These are phyloP conservation scores for Harringtonia aguacate DNA, from an alignment of 2,329 filamentous ascomycete genomes.

Conservation along the genomic window DNA sequence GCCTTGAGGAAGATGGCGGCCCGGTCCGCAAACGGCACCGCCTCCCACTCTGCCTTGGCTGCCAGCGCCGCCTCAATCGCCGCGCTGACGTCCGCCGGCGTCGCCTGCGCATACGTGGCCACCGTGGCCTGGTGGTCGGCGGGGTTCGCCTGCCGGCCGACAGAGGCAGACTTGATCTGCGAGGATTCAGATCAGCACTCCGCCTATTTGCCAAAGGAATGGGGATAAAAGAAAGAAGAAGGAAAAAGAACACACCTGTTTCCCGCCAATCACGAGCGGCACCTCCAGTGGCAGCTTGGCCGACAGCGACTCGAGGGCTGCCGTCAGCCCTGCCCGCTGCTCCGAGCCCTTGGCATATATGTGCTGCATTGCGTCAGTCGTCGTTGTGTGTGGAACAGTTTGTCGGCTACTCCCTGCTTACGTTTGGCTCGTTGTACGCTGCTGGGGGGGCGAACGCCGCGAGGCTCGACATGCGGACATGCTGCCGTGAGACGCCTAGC, in stretches of 20 bases:
- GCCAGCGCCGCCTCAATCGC: constrained; percentile 78
- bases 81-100: constrained; percentile 59
- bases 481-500: constrained; percentile 3
- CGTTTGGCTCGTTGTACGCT: constrained; percentile 91
- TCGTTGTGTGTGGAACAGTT: background rate
- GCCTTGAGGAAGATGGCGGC: constrained; percentile 94
- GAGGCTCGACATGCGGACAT: constrained; percentile 42
- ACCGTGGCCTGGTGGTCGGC: constrained; percentile 66
- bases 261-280: constrained; percentile 73
- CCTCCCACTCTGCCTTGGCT: constrained; percentile 81
- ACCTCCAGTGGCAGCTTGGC: constrained; percentile 63
- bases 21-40: constrained; percentile 77
- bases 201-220: too few relatives aligned
- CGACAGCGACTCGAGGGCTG: constrained; percentile 61
- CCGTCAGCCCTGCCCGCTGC: constrained; percentile 65
- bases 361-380: constrained; percentile 46
- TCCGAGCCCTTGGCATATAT: constrained; percentile 78
- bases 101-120: constrained; percentile 78
- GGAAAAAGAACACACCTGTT: constrained; percentile 45
- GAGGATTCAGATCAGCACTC: too few relatives aligned
- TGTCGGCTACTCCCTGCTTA: constrained; percentile 34
- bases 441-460: constrained; percentile 82
- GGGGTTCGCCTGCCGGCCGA: constrained; percentile 69
- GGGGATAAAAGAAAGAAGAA: too few relatives aligned
- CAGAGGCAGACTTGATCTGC: constrained; percentile 55